Base-by-base conservation (phyloP, 2,329 filamentous ascomycete species). In the Talaromyces verruculosus region DNA sequence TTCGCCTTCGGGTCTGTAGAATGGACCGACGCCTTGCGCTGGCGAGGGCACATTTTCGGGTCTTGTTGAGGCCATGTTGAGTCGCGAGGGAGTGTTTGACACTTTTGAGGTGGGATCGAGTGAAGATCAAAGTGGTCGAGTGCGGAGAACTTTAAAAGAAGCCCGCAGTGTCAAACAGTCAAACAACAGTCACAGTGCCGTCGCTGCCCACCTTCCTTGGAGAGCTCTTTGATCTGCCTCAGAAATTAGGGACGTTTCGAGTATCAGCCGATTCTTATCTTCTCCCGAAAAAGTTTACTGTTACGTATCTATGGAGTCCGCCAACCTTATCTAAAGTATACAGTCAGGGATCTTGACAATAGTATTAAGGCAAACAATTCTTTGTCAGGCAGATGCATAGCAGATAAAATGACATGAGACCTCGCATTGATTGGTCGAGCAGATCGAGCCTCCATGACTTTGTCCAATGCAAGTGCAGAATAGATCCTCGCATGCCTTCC, bases 1-100 rank as follows among this genome's bases (percentile, higher is more conserved):
- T 77, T 94, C 87, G 70, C 86, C 88, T 68, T 89, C 86, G 30
- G 89, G 84, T 65, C 88, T 87, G 79, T 97, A 97, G 69, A 89
- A 84, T 57, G 92, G 93, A 0, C 93, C 93, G 67, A 97, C 87
- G 69, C 86, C 88, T 78, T 92, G 84, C 51, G 85, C 83, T 60
- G 85, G 85, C 49, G 79, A 81, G 61, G 77, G 76, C 61, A 75
- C 69, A 11, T 73, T 66, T 64, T 76, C 74, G 22, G 25, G 37
- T 59, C 39, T 45, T 53, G 57, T 19, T 13, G 60, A 37, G 47
- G 65, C 35, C 65, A 66, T 66, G 17, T 22, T 37, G 30, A 37
- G 47, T 51, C 22, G 47, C 41, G 47, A 28, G 2, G 25, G 60
- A 47, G 41, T 51, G 30, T 35, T 33, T 19, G 15, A 28, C 15